Base-by-base conservation (phyloP, 306 rosid genomes). In the Prosopis cineraria region DNA sequence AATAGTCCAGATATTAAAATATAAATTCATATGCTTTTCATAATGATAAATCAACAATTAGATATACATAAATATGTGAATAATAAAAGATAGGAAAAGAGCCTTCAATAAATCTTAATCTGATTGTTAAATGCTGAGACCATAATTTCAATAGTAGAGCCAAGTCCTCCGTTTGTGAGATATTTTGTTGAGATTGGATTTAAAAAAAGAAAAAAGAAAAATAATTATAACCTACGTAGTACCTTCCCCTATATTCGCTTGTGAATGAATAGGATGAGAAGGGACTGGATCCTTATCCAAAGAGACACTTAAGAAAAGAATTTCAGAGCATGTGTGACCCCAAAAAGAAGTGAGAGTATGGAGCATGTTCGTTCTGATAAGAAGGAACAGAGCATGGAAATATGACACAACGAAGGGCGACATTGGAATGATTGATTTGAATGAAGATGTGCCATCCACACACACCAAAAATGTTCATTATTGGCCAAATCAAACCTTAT, bases 391-490 rank as follows among this genome's bases (percentile, higher is more conserved):
- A 2, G 33, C 25, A 19, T 40, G 20, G 10, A 65, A 70, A 47
- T 12, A 48, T 17, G 59, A 44, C 41, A n/a, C 14, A 29, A 70
- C 31, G 4, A 56, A 47, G 22, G 62, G 31, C 10, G 16, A 29
- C 65, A 62, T 4, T 4, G 7, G 40, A 44, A 3, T 78, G 64
- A 68, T 43, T 50, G 80, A 50, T 47, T 41, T 72, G 76, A 74
- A 47, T 76, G 56, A 33, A 27, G 58, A 58, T 27, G 65, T 67
- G 71, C 75, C 75, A 55, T 77, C 33, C 59, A 63, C 63, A 40
- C 17, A 70, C 19, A n/a, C n/a, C n/a, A 16, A 48, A 27, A n/a
- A 37, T 55, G 59, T 55, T 55, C 20, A 37, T n/a, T 37, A 65
- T 64, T 64, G 68, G 25, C 41, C 37, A 30, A 62, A 30, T 6